phyloP scores from a whole-genome alignment of 2,329 filamentous ascomycete species.

The Fusarium subglutinans region DNA sequence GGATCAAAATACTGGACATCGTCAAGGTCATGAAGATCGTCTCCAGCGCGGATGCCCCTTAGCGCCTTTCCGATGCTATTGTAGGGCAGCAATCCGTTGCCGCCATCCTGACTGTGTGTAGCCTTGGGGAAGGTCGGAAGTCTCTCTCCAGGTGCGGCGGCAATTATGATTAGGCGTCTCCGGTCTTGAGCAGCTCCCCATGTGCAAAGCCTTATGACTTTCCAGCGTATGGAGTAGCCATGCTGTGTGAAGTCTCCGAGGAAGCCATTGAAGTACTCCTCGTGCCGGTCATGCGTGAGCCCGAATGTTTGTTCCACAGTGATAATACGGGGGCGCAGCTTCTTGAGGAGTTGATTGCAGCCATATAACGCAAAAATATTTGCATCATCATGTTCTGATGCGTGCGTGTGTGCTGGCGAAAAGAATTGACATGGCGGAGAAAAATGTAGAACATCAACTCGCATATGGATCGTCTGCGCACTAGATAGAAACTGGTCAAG shows the following conservation, averaged over 20 bases:
- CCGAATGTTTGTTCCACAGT: slow-evolving; percentile 85
- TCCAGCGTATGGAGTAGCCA: slow-evolving; percentile 78
- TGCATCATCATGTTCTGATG: slow-evolving; percentile 73
- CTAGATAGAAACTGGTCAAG: slow-evolving; percentile 60
- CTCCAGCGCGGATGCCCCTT: slow-evolving; percentile 42
- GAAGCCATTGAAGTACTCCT: slow-evolving; percentile 65
- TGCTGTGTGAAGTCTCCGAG: slow-evolving; percentile 70
- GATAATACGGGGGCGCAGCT: slow-evolving; percentile 71
- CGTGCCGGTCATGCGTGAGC: slow-evolving; percentile 63
- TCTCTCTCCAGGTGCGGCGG: slow-evolving; percentile 72
- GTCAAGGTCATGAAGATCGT: slow-evolving; percentile 54
- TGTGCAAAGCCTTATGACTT: slow-evolving; percentile 61
- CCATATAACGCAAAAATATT: slow-evolving; percentile 71
- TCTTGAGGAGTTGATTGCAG: slow-evolving; percentile 64
- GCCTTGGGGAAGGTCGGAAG: slow-evolving; percentile 72
- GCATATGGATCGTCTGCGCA: slow-evolving; percentile 43
- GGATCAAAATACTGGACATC: slow-evolving; percentile 42
- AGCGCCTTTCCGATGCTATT: slow-evolving; percentile 58
- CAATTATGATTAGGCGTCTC: slow-evolving; percentile 65
- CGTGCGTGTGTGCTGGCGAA: slow-evolving; percentile 74
- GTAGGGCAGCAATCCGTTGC: slow-evolving; percentile 49
- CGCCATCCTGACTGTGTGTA: slow-evolving; percentile 62
- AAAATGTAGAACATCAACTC: slow-evolving; percentile 76
- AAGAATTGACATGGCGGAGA: slow-evolving; percentile 83
- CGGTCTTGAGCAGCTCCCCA: slow-evolving; percentile 63